phyloP scores from a whole-genome alignment of 1,284 basidiomycete species.

The Ceratobasidium sp. region DNA sequence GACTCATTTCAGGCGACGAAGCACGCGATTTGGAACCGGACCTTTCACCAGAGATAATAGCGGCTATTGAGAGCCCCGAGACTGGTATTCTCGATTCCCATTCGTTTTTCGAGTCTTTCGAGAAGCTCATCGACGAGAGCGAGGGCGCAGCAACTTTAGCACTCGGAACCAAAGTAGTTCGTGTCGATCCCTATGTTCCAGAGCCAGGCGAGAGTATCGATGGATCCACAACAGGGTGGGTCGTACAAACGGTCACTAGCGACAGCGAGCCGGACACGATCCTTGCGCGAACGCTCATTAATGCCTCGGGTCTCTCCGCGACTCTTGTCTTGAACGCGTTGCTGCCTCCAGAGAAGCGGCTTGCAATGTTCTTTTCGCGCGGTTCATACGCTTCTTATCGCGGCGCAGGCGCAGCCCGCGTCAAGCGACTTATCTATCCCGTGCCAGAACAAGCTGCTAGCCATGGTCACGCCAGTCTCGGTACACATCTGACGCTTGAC shows the following conservation, averaged over 20 bases:
- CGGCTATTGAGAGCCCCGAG: conserved; percentile 81
- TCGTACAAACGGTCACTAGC: conserved; percentile 57
- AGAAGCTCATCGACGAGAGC: conserved; percentile 76
- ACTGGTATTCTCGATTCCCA: conserved; percentile 95
- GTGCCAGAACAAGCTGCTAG: conserved; percentile 69
- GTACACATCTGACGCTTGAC: conserved; percentile 91
- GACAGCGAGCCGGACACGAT: conserved; percentile 65
- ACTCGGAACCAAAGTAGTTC: conserved; percentile 74
- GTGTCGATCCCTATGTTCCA: conserved; percentile 70
- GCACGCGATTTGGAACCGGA: conserved; percentile 83
- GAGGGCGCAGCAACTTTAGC: conserved; percentile 9
- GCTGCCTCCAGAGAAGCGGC: conserved; percentile 60
- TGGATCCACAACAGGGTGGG: conserved; percentile 54
- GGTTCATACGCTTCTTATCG: conserved; percentile 89
- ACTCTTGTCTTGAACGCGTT: conserved; percentile 75
- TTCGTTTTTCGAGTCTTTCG: conserved; percentile 78
- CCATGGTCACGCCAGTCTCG: conserved; percentile 78
- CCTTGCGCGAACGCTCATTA: conserved; percentile 86
- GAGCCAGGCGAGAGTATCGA: conserved; percentile 41
- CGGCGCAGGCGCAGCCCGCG: conserved; percentile 69
- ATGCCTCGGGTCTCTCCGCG: conserved; percentile 84
- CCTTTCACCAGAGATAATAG: conserved; percentile 71
- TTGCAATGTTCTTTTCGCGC: conserved; percentile 77
- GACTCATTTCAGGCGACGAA: conserved; percentile 74
- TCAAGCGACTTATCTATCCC: conserved; percentile 86